These are phyloP conservation scores for Bimuria novae-zelandiae DNA, from an alignment of 2,329 filamentous ascomycete genomes.

Conservation along the genomic window DNA sequence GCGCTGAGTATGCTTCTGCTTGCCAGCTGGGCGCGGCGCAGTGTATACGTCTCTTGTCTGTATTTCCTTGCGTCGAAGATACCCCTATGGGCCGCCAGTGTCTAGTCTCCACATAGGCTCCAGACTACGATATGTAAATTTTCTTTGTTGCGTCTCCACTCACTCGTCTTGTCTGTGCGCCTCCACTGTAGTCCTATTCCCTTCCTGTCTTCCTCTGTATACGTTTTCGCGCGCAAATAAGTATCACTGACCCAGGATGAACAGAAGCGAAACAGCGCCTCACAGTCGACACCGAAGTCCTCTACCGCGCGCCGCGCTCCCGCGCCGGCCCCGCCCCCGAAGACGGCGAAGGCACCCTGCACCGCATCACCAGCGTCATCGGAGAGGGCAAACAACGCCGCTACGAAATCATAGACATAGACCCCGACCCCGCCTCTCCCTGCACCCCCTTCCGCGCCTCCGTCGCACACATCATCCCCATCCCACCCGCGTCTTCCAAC, in stretches of 20 bases:
- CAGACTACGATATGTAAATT: slow-evolving; percentile 5
- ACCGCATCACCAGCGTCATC: slow-evolving; percentile 56
- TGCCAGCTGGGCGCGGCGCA: background rate
- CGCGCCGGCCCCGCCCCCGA: slow-evolving; percentile 27
- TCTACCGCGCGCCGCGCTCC: slow-evolving; percentile 53
- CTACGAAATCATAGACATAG: slow-evolving; percentile 58
- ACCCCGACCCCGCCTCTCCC: slow-evolving; percentile 48
- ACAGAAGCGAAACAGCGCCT: slow-evolving; percentile 37
- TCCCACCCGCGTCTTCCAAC: slow-evolving; percentile 50
- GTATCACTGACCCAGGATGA: no score
- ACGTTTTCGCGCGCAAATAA: no score
- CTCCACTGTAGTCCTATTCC: background rate
- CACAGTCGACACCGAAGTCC: slow-evolving; percentile 53
- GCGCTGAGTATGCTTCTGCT: background rate
- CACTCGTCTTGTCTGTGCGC: slow-evolving; percentile 2
- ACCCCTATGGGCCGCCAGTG: slow-evolving; percentile 3
- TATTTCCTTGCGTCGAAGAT: slow-evolving; percentile 3
- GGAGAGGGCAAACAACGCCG: slow-evolving; percentile 59
- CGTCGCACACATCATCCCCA: slow-evolving; percentile 52
- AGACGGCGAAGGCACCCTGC: slow-evolving; percentile 58
- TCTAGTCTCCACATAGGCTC: background rate
- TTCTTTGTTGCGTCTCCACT: background rate
- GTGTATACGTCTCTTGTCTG: background rate
- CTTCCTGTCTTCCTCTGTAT: no score
- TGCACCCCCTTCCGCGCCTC: slow-evolving; percentile 50